Evolutionary conservation across 163 green algal species (phyloP).

Genomic region (Chlorella variabilis): DNA sequence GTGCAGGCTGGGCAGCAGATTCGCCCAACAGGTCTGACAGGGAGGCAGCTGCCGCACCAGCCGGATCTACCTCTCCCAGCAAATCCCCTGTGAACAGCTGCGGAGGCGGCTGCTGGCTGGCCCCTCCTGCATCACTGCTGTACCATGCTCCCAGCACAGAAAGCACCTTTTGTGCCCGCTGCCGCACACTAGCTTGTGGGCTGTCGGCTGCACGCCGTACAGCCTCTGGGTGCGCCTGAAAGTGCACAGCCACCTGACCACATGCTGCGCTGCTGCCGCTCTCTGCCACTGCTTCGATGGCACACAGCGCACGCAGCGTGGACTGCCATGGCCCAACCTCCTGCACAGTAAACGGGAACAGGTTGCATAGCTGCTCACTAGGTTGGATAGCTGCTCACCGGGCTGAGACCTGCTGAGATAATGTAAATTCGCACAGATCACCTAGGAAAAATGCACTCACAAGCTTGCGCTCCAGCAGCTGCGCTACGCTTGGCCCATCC

Average conservation of each 20-base stretch:
- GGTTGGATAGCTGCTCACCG: too few species aligned
- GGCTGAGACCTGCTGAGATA: too few species aligned
- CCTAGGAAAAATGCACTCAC: constrained; percentile 51
- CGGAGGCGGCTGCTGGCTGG: constrained; percentile 23
- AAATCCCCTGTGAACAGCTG: constrained; percentile 36
- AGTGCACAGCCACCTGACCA: constrained; percentile 79
- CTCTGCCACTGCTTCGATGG: constrained; percentile 76
- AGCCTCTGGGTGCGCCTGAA: constrained; percentile 65
- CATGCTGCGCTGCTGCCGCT: constrained; percentile 62
- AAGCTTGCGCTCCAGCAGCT: constrained; percentile 78
- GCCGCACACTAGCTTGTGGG: constrained; percentile 63
- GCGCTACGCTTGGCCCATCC: constrained; percentile 72
- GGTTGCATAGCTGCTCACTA: too few species aligned
- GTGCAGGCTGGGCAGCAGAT: background rate
- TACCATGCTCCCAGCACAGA: constrained; percentile 63
- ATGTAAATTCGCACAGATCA: too few species aligned
- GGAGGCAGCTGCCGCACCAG: background rate
- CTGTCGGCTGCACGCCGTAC: constrained; percentile 49
- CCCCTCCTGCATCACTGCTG: too few species aligned
- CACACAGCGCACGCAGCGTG: constrained; percentile 75
- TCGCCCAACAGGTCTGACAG: constrained; percentile 49
- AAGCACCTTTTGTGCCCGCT: constrained; percentile 56
- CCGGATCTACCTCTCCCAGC: constrained; percentile 27
- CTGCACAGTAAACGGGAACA: background rate
- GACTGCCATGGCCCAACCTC: constrained; percentile 68